These are phyloP conservation scores for Epichloe typhina DNA, from an alignment of 2,329 filamentous ascomycete genomes.

Conservation along the genomic window DNA sequence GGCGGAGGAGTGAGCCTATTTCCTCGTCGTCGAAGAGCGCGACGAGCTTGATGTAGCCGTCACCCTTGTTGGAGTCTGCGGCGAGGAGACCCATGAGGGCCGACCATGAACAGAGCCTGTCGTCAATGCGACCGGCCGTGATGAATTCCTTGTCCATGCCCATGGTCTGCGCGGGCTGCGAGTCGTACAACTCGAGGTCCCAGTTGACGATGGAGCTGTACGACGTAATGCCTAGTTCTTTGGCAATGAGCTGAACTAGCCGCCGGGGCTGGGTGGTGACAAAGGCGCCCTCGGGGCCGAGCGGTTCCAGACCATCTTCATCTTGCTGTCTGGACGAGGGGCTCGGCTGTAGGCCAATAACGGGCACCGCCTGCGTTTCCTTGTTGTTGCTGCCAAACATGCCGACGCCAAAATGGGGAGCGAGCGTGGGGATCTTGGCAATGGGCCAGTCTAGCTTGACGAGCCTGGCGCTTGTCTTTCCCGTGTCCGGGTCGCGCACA, in stretches of 20 bases:
- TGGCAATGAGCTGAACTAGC: slow-evolving; percentile 71
- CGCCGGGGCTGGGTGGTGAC: slow-evolving; percentile 71
- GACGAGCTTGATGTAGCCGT: slow-evolving; percentile 72
- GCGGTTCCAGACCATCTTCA: slow-evolving; percentile 22
- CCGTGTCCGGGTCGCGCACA: slow-evolving; percentile 56
- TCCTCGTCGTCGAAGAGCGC: slow-evolving; percentile 97
- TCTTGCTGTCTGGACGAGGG: slow-evolving; percentile 41
- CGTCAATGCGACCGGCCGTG: slow-evolving; percentile 88
- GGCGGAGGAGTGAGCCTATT: slow-evolving; percentile 79
- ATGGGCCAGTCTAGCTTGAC: slow-evolving; percentile 94
- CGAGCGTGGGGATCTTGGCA: slow-evolving; percentile 80
- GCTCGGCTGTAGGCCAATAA: slow-evolving; percentile 70
- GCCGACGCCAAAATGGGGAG: slow-evolving; percentile 80
- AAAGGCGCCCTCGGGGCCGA: slow-evolving; percentile 61
- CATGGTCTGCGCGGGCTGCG: slow-evolving; percentile 69
- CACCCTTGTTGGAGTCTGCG: slow-evolving; percentile 38
- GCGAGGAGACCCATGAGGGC: slow-evolving; percentile 74
- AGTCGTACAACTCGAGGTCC: slow-evolving; percentile 93
- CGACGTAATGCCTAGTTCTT: slow-evolving; percentile 58
- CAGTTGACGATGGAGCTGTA: slow-evolving; percentile 76
- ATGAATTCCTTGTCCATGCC: slow-evolving; percentile 89
- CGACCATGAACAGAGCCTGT: slow-evolving; percentile 93
- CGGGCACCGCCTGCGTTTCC: slow-evolving; percentile 89
- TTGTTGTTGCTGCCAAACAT: slow-evolving; percentile 58
- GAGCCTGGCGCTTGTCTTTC: slow-evolving; percentile 67